These are phyloP conservation scores for Aureobasidium sp. DNA, from an alignment of 2,329 filamentous ascomycete genomes.

Conservation along the genomic window DNA sequence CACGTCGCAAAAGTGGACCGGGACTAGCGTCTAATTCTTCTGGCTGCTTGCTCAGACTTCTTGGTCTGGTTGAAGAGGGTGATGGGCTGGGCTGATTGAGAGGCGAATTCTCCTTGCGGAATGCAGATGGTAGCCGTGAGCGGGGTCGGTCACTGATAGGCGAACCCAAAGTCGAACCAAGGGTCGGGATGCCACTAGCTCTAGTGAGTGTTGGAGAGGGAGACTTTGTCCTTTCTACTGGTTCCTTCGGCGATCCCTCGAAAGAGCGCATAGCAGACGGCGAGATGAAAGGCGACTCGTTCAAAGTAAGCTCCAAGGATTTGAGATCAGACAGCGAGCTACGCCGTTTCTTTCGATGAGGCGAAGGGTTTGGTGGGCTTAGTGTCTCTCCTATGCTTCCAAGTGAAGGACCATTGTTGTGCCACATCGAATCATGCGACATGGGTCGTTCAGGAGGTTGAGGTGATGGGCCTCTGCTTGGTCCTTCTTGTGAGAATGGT, in stretches of 20 bases:
- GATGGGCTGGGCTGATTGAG: constrained; percentile 21
- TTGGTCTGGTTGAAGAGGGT: constrained; percentile 23
- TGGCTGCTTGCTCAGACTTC: constrained; percentile 22
- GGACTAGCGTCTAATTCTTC: constrained; percentile 27
- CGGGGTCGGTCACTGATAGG: constrained; percentile 28
- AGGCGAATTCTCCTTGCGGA: constrained; percentile 40
- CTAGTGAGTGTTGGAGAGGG: constrained; percentile 12
- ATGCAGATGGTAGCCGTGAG: constrained; percentile 30
- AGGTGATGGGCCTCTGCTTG: constrained; percentile 22
- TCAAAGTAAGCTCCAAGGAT: constrained; percentile 48
- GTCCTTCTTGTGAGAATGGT: constrained; percentile 50
- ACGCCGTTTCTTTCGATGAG: constrained; percentile 68
- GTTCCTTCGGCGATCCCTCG: background rate
- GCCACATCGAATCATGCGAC: constrained; percentile 15
- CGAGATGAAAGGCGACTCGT: constrained; percentile 14
- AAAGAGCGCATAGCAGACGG: constrained; percentile 11
- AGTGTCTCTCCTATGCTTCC: constrained; percentile 10
- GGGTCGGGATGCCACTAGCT: background rate
- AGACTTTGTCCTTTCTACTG: background rate
- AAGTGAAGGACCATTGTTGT: background rate
- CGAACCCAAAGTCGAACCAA: constrained; percentile 29
- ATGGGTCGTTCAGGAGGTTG: constrained; percentile 12
- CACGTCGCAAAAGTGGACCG: constrained; percentile 1
- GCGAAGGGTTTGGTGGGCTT: background rate
- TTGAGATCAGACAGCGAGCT: constrained; percentile 87